Evolutionary conservation across 345 rosid species (phyloP).

Genomic region (Salix arbutifolia): DNA sequence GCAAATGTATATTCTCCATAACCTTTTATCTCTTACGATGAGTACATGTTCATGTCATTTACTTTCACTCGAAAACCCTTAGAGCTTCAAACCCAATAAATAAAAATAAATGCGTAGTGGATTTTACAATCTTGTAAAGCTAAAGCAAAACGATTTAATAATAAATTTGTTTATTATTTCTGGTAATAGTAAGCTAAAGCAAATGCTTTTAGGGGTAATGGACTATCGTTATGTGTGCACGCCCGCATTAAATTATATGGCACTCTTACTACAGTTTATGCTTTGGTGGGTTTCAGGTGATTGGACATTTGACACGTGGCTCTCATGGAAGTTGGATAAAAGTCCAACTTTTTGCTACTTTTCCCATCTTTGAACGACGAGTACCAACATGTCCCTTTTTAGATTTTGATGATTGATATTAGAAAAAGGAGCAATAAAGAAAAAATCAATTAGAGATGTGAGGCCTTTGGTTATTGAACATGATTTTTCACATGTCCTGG

Average conservation of each 20-base stretch:
- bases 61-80: constrained; percentile 7
- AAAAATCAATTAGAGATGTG: no score
- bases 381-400: not conserved
- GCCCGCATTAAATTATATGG: constrained; percentile 11
- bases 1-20: constrained; percentile 62
- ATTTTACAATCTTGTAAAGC: constrained; percentile 13
- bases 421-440: no score
- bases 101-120: not conserved
- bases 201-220: not conserved
- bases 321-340: no score
- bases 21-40: constrained; percentile 60
- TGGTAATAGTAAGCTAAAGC: not conserved
- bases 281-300: no score
- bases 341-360: not conserved
- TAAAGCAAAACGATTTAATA: not conserved
- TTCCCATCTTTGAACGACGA: not conserved
- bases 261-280: no score
- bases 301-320: no score
- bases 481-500: no score
- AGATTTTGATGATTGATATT: no score
- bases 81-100: constrained; percentile 16
- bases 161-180: not conserved
- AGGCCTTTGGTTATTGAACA: no score
- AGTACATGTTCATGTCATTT: constrained; percentile 18
- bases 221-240: constrained; percentile 7